Conservation (phyloP, 441 rosid species). For the Gossypium davidsonii region DNA sequence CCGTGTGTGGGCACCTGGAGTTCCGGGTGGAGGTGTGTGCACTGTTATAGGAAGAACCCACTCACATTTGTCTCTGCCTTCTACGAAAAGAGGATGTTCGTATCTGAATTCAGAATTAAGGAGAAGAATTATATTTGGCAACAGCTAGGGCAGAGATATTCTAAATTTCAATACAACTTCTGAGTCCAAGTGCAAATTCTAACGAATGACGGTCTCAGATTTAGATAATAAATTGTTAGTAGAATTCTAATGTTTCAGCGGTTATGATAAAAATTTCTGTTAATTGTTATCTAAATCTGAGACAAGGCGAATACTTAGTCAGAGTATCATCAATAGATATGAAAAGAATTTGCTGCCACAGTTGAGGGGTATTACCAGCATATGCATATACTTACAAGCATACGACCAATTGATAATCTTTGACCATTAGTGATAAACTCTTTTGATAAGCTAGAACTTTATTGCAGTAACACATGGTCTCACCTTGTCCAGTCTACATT, state of each 20-base stretch:
- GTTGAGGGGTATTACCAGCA: not conserved
- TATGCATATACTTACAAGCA: not conserved
- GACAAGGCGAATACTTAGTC: not conserved
- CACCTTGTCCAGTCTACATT: slow-evolving; percentile 82
- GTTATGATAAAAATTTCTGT: too few species aligned
- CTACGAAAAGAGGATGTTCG: slow-evolving; percentile 81
- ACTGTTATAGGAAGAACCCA: slow-evolving; percentile 93
- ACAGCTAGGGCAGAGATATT: not conserved
- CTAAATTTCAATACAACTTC: not conserved
- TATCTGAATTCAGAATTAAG: slow-evolving; percentile 41
- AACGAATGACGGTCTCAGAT: not conserved
- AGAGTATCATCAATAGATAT: not conserved
- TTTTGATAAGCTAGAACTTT: not conserved
- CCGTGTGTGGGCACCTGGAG: slow-evolving; percentile 40
- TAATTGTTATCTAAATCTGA: too few species aligned
- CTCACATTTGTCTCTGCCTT: slow-evolving; percentile 75
- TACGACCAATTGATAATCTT: not conserved
- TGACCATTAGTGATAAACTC: not conserved
- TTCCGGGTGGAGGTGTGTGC: slow-evolving; percentile 70
- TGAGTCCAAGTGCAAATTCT: not conserved
- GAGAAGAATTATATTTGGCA: not conserved
- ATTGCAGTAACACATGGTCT: not conserved
- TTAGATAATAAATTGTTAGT: not conserved
- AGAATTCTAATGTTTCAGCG: too few species aligned
- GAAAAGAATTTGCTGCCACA: not conserved